These are phyloP conservation scores for Ceriops decandra DNA, from an alignment of 345 rosid species.

Conservation along the genomic window DNA sequence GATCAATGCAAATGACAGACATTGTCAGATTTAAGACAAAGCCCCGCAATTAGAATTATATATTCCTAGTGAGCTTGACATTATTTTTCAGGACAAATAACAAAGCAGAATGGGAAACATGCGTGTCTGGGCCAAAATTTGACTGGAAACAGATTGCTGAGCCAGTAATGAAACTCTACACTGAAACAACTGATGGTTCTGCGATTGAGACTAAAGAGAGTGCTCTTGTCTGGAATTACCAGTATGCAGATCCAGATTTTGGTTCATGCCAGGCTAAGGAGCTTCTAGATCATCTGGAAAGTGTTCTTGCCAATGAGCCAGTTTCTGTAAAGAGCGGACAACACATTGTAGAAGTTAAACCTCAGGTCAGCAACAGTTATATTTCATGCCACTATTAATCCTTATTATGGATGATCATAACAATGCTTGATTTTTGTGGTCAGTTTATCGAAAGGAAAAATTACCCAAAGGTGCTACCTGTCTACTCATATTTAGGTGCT, in stretches of 20 bases:
- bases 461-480: too few relatives aligned
- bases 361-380: conserved; percentile 58
- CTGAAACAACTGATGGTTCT: conserved; percentile 95
- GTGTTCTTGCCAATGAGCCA: conserved; percentile 86
- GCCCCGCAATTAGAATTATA: neutral
- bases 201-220: conserved; percentile 86
- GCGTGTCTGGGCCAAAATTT: conserved; percentile 55
- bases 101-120: conserved; percentile 74
- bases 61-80: neutral
- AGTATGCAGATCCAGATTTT: conserved; percentile 87
- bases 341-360: conserved; percentile 91
- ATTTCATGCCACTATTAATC: neutral
- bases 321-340: conserved; percentile 89
- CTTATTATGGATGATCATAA: neutral
- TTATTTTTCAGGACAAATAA: conserved; percentile 48
- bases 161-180: conserved; percentile 89
- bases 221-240: conserved; percentile 82
- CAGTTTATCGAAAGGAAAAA: too few relatives aligned
- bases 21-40: neutral
- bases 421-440: neutral
- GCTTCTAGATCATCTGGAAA: conserved; percentile 89
- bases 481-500: too few relatives aligned
- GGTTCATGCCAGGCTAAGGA: conserved; percentile 98
- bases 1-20: too few relatives aligned
- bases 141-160: conserved; percentile 95